Evolutionary conservation across 116 monocot species (phyloP), one percentile per base, ranked within the genome.

Genomic region (Cymodocea nodosa): DNA sequence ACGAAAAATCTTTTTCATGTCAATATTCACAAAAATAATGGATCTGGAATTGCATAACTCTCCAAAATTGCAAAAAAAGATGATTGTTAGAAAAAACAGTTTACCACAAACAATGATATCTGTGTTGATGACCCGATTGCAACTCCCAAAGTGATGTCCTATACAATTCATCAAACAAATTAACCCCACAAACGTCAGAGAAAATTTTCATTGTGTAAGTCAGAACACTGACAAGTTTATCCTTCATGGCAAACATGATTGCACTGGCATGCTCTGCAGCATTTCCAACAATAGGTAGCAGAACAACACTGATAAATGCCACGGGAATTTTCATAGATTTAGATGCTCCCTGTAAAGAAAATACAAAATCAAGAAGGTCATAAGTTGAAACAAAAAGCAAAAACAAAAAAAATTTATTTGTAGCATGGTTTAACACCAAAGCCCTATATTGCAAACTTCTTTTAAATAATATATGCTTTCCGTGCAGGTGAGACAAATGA

Each of bases 31-130:
- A 8, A 25, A 4, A 58, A 25, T 58, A 18, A 23, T 58, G 58
- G 0, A 58, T 13, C 7, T 58, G 58, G 25, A 58, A 58, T 25
- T 13, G 23, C 15, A 58, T 25, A 58, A 58, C 23, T 23, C 58
- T 58, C 58, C 11, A 12, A 4, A 58, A 24, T 4, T 58, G 58
- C 22, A 22, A 58, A 8, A 23, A 58, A 25, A 24, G 2, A 39
- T 62, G 36, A 17, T 10, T 54, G 54, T 20, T 15, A 35, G 11
- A 62, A 37, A 34, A 62, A 39, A 36, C 6, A 19, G n/a, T 25
- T 65, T 89, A 94, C 94, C 89, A 87, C 84, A 80, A 94, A 94
- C 94, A 94, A 89, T 48, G 94, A 89, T 76, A 94, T 94, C 63
- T 94, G 94, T 23, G 89, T 94, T 35, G 87, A 94, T 30, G 94